These are phyloP conservation scores for Aspergillus vadensis DNA, from an alignment of 2,329 filamentous ascomycete species.

Conservation along the genomic window DNA sequence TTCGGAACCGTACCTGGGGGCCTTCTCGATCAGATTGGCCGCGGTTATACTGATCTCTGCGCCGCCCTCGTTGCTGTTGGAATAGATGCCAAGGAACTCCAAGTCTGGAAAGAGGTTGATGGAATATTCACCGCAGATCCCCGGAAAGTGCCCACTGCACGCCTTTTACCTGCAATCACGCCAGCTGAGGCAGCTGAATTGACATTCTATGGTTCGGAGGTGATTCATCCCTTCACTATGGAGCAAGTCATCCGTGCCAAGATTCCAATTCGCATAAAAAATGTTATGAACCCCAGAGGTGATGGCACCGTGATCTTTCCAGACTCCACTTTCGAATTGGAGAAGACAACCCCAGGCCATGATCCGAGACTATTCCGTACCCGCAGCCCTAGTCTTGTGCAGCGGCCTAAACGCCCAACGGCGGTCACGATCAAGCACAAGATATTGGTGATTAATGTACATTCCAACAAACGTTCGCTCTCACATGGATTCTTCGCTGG, in stretches of 20 bases:
- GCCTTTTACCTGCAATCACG: conserved; percentile 83
- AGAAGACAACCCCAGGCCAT: conserved; percentile 55
- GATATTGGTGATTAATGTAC: conserved; percentile 95
- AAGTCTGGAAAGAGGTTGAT: conserved; percentile 99
- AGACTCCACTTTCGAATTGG: conserved; percentile 61
- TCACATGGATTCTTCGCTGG: conserved; percentile 94
- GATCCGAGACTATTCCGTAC: conserved; percentile 57
- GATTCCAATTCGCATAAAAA: conserved; percentile 70
- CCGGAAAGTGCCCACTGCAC: conserved; percentile 87
- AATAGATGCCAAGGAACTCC: conserved; percentile 80
- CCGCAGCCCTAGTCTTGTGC: conserved; percentile 50
- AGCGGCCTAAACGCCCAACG: conserved; percentile 72
- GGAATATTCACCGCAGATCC: conserved; percentile 89
- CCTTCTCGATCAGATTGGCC: conserved; percentile 85
- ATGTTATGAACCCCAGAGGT: conserved; percentile 67
- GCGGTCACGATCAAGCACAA: conserved; percentile 97
- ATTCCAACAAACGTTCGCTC: conserved; percentile 94
- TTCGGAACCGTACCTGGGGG: conserved; percentile 93
- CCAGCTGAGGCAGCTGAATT: conserved; percentile 93
- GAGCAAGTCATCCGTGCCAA: conserved; percentile 74
- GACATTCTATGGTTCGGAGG: conserved; percentile 91
- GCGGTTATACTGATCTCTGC: conserved; percentile 95
- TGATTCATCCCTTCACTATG: conserved; percentile 99
- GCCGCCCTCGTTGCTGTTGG: conserved; percentile 90
- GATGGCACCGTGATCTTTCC: conserved; percentile 71